phyloP scores from a whole-genome alignment of 768 basidiomycete species.

The Amanita rimosa region DNA sequence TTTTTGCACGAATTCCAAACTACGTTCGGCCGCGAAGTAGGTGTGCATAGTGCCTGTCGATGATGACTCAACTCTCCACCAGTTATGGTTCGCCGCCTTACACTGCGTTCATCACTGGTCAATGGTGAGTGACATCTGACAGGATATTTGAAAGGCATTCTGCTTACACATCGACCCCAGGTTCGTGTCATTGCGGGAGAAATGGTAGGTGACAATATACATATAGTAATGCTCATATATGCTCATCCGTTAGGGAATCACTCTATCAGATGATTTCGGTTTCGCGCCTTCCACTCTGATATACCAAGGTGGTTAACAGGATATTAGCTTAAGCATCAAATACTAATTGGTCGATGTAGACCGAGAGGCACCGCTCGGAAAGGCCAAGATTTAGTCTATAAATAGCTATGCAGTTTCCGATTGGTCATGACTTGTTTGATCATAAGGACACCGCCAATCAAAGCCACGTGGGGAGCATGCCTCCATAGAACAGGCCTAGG shows the following conservation, averaged over 20 bases:
- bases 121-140: slow-evolving; percentile 42
- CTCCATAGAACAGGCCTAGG: too few species aligned
- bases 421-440: background rate
- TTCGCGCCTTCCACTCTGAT: slow-evolving; percentile 81
- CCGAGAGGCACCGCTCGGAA: slow-evolving; percentile 49
- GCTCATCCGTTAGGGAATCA: slow-evolving; percentile 46
- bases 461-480: background rate
- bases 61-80: background rate
- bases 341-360: slow-evolving; percentile 16
- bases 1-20: slow-evolving; percentile 63
- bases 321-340: background rate
- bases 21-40: slow-evolving; percentile 76
- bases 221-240: slow-evolving; percentile 4
- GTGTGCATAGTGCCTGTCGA: slow-evolving; percentile 3
- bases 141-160: background rate
- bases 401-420: background rate
- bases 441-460: background rate
- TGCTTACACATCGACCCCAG: slow-evolving; percentile 22
- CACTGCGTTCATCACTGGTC: slow-evolving; percentile 91
- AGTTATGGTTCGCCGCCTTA: slow-evolving; percentile 82
- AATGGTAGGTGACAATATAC: slow-evolving; percentile 35
- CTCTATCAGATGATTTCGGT: slow-evolving; percentile 67
- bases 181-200: slow-evolving; percentile 79
- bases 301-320: slow-evolving; percentile 38
- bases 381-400: slow-evolving; percentile 41